Base-by-base conservation (phyloP, 495 filamentous ascomycete genomes). In the Penicillium crystallinum region DNA sequence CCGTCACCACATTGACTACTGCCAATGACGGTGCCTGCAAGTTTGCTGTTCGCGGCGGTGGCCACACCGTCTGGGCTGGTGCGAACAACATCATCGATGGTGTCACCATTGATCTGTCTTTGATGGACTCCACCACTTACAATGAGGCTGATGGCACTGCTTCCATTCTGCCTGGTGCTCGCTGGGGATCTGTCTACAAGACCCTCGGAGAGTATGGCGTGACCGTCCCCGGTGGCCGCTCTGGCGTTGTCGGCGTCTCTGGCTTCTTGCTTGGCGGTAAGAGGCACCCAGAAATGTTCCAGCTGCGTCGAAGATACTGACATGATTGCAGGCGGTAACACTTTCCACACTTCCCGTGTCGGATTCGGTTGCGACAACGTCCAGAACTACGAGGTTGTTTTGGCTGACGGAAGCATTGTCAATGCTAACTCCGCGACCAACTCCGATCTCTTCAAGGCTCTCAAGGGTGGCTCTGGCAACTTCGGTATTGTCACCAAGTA, bases 401-500 rank as follows among this genome's bases (percentile, higher is more conserved):
- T 84, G 5, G 77, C 72, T 0, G 67, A 69, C 39, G 80, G 80
- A 2, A 47, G 52, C 1, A 67, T 80, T 25, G 58, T 77, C 38
- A 73, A 79, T 36, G 79, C 73, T 41, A 81, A 77, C 53, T 51
- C 54, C 1, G 37, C 52, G 0, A 55, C 56, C 0, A 66, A 78
- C 39, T 6, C 67, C 0, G 79, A 83, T 46, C 60, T 85, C 6
- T 82, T 64, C 63, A 62, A 59, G 43, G 80, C 81, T 4, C 69
- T 84, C 3, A 80, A 81, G 37, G 82, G 80, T 6, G 80, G 80
- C 12, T 49, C 63, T 1, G 74, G 68, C 57, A 81, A 81, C 59
- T 81, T 80, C 52, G 80, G 79, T 0, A 73, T 83, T 25, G 76
- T 83, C 2, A 83, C 79, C 2, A 68, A 70, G n/a, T 78, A 76